Base-by-base conservation (phyloP, 345 rosid genomes). In the Pugionium dolabratum region DNA sequence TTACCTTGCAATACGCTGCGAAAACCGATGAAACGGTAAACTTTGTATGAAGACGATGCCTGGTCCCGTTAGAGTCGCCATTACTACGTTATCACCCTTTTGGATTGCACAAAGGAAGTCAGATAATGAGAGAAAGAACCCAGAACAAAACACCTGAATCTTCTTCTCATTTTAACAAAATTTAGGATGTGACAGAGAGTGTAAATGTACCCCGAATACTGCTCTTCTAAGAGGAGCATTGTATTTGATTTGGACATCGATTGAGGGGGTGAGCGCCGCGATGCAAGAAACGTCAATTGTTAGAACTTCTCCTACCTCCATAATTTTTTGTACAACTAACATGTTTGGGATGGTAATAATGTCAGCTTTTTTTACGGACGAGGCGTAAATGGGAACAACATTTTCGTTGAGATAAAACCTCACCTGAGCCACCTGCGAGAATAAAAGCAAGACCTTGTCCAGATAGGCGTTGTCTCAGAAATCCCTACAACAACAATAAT, bases 401-500 rank as follows among this genome's bases (percentile, higher is more conserved):
- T 18, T 31, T 54, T 43, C 1, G 8, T 36, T 43, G 67, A 28
- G 44, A 73, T 4, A 4, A 52, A 73, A 32, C 43, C 63, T 53
- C 30, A 90, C 99, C 96, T 72, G 99, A 85, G 80, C 99, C 99
- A 73, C 99, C 93, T 3, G 90, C 99, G 59, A 87, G 70, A 64
- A 94, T 83, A 66, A 94, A 94, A 47, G 96, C 97, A 74, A 94
- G 95, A 62, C 99, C 99, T 80, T 87, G 95, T 42, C 99, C 99
- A 32, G 96, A 69, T 67, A 91, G 59, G 74, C 83, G 93, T 80
- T 94, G 99, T 70, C 97, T 84, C 75, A 94, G 81, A 80, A 88
- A 91, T 36, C 85, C 96, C 97, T 94, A 66, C 25, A 54, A 60
- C 43, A 43, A 32, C n/a, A 46, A 54, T 25, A 7, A 29, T 26